Percentiles rank a stretch among this genome's conserved stretches.
Evolutionary conservation across 257 asterid genomes (phyloP).

Genomic region (Cordia subcordata): DNA sequence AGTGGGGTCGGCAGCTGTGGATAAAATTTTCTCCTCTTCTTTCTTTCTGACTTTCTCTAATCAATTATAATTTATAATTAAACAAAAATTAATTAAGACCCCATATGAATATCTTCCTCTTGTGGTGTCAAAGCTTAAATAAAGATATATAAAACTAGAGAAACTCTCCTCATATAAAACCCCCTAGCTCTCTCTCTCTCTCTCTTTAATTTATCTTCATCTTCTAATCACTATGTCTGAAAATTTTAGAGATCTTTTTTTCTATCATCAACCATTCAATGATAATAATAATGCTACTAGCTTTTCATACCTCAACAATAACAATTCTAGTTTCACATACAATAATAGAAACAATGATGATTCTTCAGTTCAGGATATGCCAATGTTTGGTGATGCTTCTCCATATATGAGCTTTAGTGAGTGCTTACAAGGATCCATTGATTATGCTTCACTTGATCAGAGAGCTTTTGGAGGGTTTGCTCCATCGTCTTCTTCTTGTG

Average conservation of each 20-base stretch:
- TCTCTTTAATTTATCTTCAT: conserved; percentile 14
- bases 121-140: conserved; percentile 73
- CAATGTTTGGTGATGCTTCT: conserved; percentile 43
- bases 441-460: background rate
- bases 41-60: conserved; percentile 14
- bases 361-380: conserved; percentile 20
- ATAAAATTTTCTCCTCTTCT: conserved; percentile 14
- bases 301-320: conserved; percentile 26
- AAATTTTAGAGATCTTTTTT: conserved; percentile 41
- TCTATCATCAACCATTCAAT: conserved; percentile 44
- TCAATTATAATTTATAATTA: too few relatives aligned
- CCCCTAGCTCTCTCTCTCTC: conserved; percentile 22
- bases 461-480: conserved; percentile 1
- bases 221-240: conserved; percentile 51
- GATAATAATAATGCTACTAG: conserved; percentile 14
- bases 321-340: conserved; percentile 15
- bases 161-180: conserved; percentile 50
- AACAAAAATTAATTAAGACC: conserved; percentile 27
- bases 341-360: conserved; percentile 19
- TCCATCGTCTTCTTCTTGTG: background rate
- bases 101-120: conserved; percentile 35
- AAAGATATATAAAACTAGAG: conserved; percentile 33
- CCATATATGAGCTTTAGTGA: conserved; percentile 32
- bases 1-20: conserved; percentile 29
- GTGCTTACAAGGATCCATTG: conserved; percentile 2